These are phyloP conservation scores for Quercus wislizeni DNA, from an alignment of 306 rosid genomes.

Conservation along the genomic window DNA sequence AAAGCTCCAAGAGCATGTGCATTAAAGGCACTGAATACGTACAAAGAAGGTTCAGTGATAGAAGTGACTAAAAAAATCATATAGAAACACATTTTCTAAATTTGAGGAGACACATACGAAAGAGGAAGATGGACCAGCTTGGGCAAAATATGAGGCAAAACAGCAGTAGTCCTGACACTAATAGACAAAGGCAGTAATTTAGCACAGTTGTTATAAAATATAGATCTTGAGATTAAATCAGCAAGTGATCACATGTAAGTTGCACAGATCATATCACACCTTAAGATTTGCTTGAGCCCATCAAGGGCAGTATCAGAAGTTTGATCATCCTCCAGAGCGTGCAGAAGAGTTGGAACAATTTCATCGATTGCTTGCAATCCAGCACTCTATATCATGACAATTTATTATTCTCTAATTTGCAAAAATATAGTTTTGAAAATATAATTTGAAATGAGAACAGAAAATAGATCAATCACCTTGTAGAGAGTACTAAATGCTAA, in stretches of 20 bases:
- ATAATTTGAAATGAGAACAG: not conserved
- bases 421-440: not conserved
- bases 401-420: constrained; percentile 1
- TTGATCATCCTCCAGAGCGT: constrained; percentile 85
- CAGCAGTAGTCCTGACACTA: constrained; percentile 91
- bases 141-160: constrained; percentile 93
- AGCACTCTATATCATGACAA: constrained; percentile 63
- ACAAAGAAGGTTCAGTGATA: constrained; percentile 7
- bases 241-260: not conserved
- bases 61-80: not conserved
- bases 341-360: constrained; percentile 93
- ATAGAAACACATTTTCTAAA: constrained; percentile 12
- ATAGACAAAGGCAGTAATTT: constrained; percentile 15
- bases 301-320: constrained; percentile 96
- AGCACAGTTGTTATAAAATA: constrained; percentile 6
- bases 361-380: constrained; percentile 99
- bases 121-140: constrained; percentile 89
- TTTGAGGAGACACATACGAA: constrained; percentile 53
- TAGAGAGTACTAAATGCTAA: constrained; percentile 92
- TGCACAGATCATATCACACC: constrained; percentile 37
- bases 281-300: constrained; percentile 95
- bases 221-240: not conserved
- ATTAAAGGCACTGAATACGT: constrained; percentile 70
- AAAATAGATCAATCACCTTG: constrained; percentile 48
- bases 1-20: constrained; percentile 98